Percentiles rank a stretch among this genome's conserved stretches.
phyloP scores from a whole-genome alignment of 139 green algal species.

The Chlamydomonas incerta region DNA sequence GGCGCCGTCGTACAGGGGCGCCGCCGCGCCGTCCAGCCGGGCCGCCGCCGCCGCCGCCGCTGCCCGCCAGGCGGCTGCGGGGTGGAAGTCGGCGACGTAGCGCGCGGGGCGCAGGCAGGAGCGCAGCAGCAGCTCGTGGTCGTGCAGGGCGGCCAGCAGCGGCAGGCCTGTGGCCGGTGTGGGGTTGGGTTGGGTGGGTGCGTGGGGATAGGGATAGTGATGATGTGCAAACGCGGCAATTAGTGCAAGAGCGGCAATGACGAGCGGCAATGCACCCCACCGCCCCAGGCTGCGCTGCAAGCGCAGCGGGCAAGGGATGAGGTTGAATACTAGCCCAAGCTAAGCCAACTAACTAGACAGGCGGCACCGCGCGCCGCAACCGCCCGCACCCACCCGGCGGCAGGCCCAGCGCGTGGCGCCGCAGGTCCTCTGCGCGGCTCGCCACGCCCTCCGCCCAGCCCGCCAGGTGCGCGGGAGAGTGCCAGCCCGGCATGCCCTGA shows the following conservation, averaged over 20 bases:
- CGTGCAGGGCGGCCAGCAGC: conserved; percentile 19
- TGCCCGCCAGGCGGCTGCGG: neutral
- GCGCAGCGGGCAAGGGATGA: too few relatives aligned
- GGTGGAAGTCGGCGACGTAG: conserved; percentile 22
- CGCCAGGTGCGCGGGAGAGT: neutral
- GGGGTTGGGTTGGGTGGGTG: neutral
- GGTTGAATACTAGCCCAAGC: neutral
- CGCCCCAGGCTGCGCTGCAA: neutral
- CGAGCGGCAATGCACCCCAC: neutral
- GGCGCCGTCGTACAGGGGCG: neutral
- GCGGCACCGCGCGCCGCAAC: too few relatives aligned
- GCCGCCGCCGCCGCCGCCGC: neutral
- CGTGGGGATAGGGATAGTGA: too few relatives aligned
- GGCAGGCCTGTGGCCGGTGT: neutral
- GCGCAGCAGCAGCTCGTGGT: conserved; percentile 28
- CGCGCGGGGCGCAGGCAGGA: conserved; percentile 4
- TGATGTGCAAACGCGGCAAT: too few relatives aligned
- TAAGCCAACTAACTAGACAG: too few relatives aligned
- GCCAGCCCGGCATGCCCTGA: conserved; percentile 36
- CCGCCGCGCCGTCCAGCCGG: neutral
- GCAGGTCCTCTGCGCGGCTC: neutral
- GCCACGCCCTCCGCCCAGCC: neutral
- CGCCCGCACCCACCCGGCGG: neutral
- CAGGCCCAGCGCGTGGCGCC: neutral
- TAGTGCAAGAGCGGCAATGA: too few relatives aligned